Evolutionary conservation across 1,284 basidiomycete genomes (phyloP), one percentile per base, ranked within the genome.

Genomic region (Ustilago trichophora): DNA sequence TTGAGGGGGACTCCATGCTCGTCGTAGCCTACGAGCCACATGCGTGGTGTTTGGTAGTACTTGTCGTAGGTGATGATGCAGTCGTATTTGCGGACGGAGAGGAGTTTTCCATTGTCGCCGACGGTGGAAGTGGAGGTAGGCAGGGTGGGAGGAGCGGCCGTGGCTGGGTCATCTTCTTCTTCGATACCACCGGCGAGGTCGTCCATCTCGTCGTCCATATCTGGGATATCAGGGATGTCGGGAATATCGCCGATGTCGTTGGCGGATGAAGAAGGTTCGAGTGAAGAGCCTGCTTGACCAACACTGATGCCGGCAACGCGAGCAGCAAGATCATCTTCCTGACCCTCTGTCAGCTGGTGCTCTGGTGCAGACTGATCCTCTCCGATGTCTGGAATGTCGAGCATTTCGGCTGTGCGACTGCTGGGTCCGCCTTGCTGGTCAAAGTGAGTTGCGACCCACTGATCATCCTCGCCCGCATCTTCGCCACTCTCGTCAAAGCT

Each of bases 21-120:
- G 59, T 80, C 75, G 57, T 80, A 80, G 45, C 78, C 78, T 3
- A 80, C 71, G 16, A 75, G 63, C 80, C 79, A 80, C 73, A 81
- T 76, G 12, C 77, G 68, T 5, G 78, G 76, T 3, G 75, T 77
- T 46, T 78, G 71, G 38, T 76, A 71, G 70, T 80, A 80, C 46
- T 98, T 98, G 87, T 98, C 95, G 84, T 98, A 98, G 32, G 92
- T 93, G 84, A 99, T 98, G 88, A 97, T 92, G 80, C 97, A 96
- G 83, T 99, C 96, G 85, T 99, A 99, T 19, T 94, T 98, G 76
- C 95, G 88, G 37, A 98, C 92, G 85, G 93, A 91, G 35, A 98
- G 85, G 22, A 98, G 85, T 76, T 97, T 97, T 57, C 41, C 54
- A 25, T 49, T 74, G 31, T 50, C 58, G 1, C 15, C 90, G n/a